A percentile compares a stretch with the other conserved stretches of the same genome.
Evolutionary conservation across 441 rosid species (phyloP).

Genomic region (Viola pubescens): DNA sequence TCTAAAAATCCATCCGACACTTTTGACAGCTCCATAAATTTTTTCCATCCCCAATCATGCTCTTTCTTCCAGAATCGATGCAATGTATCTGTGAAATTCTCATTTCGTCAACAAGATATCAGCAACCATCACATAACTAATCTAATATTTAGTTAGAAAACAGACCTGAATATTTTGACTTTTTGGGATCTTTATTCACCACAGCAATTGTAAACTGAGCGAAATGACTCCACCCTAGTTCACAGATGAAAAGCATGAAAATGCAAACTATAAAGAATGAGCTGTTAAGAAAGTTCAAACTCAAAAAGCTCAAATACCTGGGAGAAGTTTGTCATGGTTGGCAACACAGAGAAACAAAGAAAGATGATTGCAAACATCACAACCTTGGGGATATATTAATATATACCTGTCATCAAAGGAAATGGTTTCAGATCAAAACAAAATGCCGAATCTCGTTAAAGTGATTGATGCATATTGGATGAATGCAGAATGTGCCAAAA

Average conservation of each 20-base stretch:
- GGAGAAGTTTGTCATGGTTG: slow-evolving; percentile 93
- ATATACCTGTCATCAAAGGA: slow-evolving; percentile 65
- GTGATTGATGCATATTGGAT: too few relatives aligned
- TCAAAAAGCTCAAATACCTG: slow-evolving; percentile 44
- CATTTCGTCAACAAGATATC: slow-evolving; percentile 23
- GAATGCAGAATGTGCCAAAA: too few relatives aligned
- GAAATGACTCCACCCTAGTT: slow-evolving; percentile 96
- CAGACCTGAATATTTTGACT: slow-evolving; percentile 88
- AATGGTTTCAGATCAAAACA: slow-evolving; percentile 12
- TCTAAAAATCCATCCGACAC: slow-evolving; percentile 81
- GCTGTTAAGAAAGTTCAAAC: neutral
- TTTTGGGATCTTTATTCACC: slow-evolving; percentile 77
- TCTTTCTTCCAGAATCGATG: slow-evolving; percentile 98
- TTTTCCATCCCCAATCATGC: slow-evolving; percentile 99
- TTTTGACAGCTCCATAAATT: slow-evolving; percentile 83
- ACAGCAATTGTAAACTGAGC: slow-evolving; percentile 99
- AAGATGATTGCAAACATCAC: slow-evolving; percentile 95
- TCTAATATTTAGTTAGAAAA: slow-evolving; percentile 19
- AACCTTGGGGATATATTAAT: slow-evolving; percentile 94
- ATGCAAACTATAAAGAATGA: slow-evolving; percentile 12
- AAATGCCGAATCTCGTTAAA: neutral
- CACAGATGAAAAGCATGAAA: slow-evolving; percentile 12
- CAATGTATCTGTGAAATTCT: slow-evolving; percentile 57
- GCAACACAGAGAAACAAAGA: slow-evolving; percentile 97
- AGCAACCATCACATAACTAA: slow-evolving; percentile 8